Base-by-base conservation (phyloP, 805 yeast genomes). In the Candida mattraensis region DNA sequence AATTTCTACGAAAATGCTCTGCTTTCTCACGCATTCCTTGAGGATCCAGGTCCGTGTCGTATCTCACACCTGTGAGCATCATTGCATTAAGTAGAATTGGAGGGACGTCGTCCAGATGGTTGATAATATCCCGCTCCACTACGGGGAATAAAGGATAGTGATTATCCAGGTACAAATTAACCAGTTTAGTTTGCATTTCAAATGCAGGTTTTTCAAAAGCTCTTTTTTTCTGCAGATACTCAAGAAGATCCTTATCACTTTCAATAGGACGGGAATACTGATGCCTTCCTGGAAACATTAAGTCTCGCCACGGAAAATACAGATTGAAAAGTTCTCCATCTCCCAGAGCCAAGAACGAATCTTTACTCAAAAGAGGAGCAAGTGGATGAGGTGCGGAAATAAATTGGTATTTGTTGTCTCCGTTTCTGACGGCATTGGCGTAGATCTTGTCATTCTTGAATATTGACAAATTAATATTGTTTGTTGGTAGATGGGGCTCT, bases 241-340 rank as follows among this genome's bases (percentile, higher is more conserved):
- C 38, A 6, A 46, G 26, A 16, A 57, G 39, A 15, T 57, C 61
- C 20, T 41, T 30, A 17, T 59, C 61, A 18, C 42, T 35, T 9
- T 42, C 48, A 13, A 37, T 22, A 3, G 30, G 42, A 5, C 42
- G 32, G 15, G 34, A 25, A 27, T 44, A 39, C 11, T 30, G 30
- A 14, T 43, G 47, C 16, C 51, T 34, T 4, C 44, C 28, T 2
- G 50, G 48, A 7, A 45, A 24, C 24, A 48, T 47, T 12, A 48
- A 30, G 18, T 47, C 57, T 45, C 61, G 44, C 64, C 64, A 59
- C 1, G 63, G 64, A 32, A 50, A 58, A 39, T 44, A 59, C 11
- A 56, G 30, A 15, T 59, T 54, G 30, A 54, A 51, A 16, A 51
- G 42, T 11, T 58, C 60, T 1, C 61, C 63, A 24, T 50, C 52